Conservation (phyloP, 73 alveolate species). For the Blepharisma japonicum region DNA sequence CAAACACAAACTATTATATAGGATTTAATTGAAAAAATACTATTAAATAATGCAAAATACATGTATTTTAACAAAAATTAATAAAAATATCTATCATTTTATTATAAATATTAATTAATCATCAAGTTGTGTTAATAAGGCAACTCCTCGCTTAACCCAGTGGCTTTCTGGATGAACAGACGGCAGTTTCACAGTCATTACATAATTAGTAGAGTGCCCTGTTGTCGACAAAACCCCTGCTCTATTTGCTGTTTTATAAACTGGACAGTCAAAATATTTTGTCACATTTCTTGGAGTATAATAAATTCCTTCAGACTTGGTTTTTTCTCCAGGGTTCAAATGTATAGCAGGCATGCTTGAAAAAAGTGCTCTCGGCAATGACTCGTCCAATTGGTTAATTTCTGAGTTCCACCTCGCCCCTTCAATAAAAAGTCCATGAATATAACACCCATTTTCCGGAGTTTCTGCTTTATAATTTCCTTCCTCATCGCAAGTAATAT, state of each 20-base stretch:
- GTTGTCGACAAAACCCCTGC: slow-evolving; percentile 77
- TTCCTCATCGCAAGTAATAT: slow-evolving; percentile 26
- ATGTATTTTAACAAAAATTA: no score
- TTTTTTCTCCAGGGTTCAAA: slow-evolving; percentile 85
- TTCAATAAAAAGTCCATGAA: slow-evolving; percentile 98
- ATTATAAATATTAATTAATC: slow-evolving; percentile 79
- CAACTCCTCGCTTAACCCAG: slow-evolving; percentile 99
- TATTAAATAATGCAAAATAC: no score
- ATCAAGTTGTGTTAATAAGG: slow-evolving; percentile 89
- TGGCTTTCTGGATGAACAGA: slow-evolving; percentile 83
- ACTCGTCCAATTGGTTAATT: slow-evolving; percentile 71
- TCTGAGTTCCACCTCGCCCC: slow-evolving; percentile 99
- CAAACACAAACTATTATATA: no score
- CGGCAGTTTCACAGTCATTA: slow-evolving; percentile 67
- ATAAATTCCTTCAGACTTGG: slow-evolving; percentile 73
- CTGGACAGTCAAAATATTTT: slow-evolving; percentile 71
- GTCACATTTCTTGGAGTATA: slow-evolving; percentile 30
- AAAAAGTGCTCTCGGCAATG: slow-evolving; percentile 84
- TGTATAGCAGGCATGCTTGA: slow-evolving; percentile 89
- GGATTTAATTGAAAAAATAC: no score
- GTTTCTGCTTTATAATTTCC: slow-evolving; percentile 61
- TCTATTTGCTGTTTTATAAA: slow-evolving; percentile 80
- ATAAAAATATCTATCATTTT: no score
- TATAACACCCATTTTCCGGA: slow-evolving; percentile 97
- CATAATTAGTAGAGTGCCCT: slow-evolving; percentile 77